A percentile compares a stretch with the other conserved stretches of the same genome.
Evolutionary conservation across 768 basidiomycete genomes (phyloP).

Genomic region (Amanita brunnescens): DNA sequence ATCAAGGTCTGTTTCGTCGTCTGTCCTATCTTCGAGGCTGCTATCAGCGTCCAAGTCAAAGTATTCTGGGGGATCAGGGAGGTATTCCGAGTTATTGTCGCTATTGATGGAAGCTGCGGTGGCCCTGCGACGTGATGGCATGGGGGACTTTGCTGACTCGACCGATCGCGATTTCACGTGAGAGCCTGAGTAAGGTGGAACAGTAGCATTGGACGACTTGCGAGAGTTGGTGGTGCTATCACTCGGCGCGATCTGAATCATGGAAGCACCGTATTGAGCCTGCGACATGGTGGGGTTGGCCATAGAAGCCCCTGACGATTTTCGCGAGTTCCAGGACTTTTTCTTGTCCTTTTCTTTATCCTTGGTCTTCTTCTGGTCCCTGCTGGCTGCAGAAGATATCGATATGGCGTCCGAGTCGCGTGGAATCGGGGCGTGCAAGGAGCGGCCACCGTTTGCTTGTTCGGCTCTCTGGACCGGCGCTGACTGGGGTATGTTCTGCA

Average conservation of each 20-base stretch:
- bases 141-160: conserved; percentile 12
- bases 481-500: background rate
- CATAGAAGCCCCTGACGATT: conserved; percentile 57
- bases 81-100: conserved; percentile 25
- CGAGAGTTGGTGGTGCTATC: conserved; percentile 10
- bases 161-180: conserved; percentile 11
- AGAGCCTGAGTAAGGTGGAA: conserved; percentile 6
- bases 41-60: conserved; percentile 29
- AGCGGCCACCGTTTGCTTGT: conserved; percentile 5
- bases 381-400: conserved; percentile 9
- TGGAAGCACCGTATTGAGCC: conserved; percentile 26
- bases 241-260: conserved; percentile 10
- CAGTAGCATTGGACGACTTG: conserved; percentile 5
- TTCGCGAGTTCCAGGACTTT: conserved; percentile 34
- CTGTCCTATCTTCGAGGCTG: conserved; percentile 25
- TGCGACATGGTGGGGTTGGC: conserved; percentile 44
- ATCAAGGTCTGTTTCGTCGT: conserved; percentile 28
- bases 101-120: conserved; percentile 22
- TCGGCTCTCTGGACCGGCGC: conserved; percentile 3
- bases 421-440: conserved; percentile 13
- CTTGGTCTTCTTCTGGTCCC: conserved; percentile 18
- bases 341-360: conserved; percentile 30
- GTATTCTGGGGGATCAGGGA: conserved; percentile 14
- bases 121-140: conserved; percentile 10
- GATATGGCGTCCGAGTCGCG: conserved; percentile 17